Conservation (phyloP, 176 grass and related monocot genomes). For the Puya raimondii region DNA sequence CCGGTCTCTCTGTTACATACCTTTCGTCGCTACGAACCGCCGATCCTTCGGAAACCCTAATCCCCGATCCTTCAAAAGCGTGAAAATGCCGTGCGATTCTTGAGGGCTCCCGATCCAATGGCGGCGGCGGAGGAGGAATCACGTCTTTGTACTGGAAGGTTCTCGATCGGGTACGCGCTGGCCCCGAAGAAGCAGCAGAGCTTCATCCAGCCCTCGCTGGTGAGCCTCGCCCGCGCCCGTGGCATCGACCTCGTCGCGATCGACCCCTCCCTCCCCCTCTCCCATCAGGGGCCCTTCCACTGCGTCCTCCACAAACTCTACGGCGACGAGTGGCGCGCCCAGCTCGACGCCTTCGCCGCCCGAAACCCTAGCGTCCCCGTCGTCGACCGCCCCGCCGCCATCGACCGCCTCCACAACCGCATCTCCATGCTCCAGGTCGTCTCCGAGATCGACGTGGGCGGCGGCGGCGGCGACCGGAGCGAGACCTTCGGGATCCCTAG, state of each 20-base stretch:
- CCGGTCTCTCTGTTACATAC: not conserved
- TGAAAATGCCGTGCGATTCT: not conserved
- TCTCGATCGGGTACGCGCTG: conserved; percentile 66
- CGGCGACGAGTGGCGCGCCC: conserved; percentile 55
- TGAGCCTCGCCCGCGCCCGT: conserved; percentile 23
- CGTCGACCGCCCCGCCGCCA: conserved; percentile 57
- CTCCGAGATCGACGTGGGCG: conserved; percentile 54
- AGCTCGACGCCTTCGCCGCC: conserved; percentile 55
- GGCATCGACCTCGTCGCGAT: conserved; percentile 68
- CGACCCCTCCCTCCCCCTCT: conserved; percentile 39
- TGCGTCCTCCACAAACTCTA: conserved; percentile 84
- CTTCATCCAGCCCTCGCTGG: conserved; percentile 80
- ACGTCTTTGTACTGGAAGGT: not conserved
- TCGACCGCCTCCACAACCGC: conserved; percentile 92
- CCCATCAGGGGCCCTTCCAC: conserved; percentile 77
- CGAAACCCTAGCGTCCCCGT: conserved; percentile 43
- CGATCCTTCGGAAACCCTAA: not conserved
- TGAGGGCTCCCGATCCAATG: not conserved
- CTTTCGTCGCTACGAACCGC: not conserved
- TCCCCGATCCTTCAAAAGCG: not conserved
- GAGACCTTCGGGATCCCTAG: conserved; percentile 82
- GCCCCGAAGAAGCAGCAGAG: conserved; percentile 77
- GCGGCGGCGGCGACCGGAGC: conserved; percentile 5
- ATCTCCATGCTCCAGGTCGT: conserved; percentile 98
- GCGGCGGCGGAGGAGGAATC: not conserved